Evolutionary conservation across 768 basidiomycete species (phyloP), one percentile per base, ranked within the genome.

Genomic region (Gymnopilus dilepis): DNA sequence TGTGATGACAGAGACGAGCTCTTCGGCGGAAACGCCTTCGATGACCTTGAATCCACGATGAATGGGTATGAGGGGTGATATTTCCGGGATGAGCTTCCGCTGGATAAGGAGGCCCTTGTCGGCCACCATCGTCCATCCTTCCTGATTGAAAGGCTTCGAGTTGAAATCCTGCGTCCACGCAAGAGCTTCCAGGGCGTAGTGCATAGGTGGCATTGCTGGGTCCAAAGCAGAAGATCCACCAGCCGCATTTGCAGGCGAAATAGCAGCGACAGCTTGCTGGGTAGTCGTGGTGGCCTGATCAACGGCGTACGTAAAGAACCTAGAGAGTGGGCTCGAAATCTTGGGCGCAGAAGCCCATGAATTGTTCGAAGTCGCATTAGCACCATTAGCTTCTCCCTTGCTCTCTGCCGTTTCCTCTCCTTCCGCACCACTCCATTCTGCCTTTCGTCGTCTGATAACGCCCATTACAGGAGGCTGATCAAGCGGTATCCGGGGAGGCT

Each of bases 11-110:
- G 88, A 81, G 0, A 86, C 88, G 34, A 98, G 80, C 72, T 99
- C 97, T 70, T 97, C 96, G 0, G 95, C 95, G 1, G 94, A 92
- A 11, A 96, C 85, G 3, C 95, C 95, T 71, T 98, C 92, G 52
- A 99, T 89, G 62, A 98, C 94, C 75, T 93, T 92, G 70, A 90
- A 88, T 0, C 92, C 95, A 66, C 88, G 90, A 73, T 94, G 90
- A 3, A 99, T 86, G 0, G 94, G 94, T 31, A 95, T 86, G 55
- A 85, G 78, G 1, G 90, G 81, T 5, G 94, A 97, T 6, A 97
- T 84, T 56, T 90, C 87, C 0, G 91, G 82, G 6, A 86, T 83
- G n/a, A 88, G 73, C 69, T 90, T 91, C 69, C 89, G 87, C 63
- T 92, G 86, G 15, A 97, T 82, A 3, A 88, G 78, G 33, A 95